A percentile compares a stretch with the other conserved stretches of the same genome.
These are phyloP conservation scores for Populus alba DNA, from an alignment of 345 rosid species.

Conservation along the genomic window DNA sequence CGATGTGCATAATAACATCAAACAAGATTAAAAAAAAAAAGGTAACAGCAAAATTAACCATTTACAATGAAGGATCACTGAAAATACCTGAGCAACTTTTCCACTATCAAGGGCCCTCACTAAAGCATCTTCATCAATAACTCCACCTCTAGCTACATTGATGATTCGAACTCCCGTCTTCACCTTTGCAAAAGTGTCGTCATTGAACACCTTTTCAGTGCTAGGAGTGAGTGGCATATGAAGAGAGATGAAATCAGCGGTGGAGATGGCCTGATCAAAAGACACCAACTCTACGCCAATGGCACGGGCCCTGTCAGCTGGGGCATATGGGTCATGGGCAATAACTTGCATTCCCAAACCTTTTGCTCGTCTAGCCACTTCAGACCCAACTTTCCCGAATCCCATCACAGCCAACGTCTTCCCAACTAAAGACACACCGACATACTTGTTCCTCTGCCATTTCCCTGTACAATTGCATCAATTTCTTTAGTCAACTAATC, in stretches of 20 bases:
- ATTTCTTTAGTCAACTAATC: background rate
- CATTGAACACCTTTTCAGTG: slow-evolving; percentile 62
- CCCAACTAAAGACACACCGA: slow-evolving; percentile 76
- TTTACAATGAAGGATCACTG: background rate
- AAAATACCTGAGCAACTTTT: slow-evolving; percentile 61
- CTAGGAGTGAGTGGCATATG: slow-evolving; percentile 79
- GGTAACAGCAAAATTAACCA: background rate
- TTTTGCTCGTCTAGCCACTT: slow-evolving; percentile 79
- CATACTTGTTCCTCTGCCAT: slow-evolving; percentile 81
- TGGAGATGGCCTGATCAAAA: slow-evolving; percentile 64
- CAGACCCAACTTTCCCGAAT: slow-evolving; percentile 85
- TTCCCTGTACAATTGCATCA: slow-evolving; percentile 42
- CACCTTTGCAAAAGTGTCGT: slow-evolving; percentile 57
- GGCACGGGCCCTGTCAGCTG: slow-evolving; percentile 78
- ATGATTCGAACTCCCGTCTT: slow-evolving; percentile 77
- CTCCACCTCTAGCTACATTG: slow-evolving; percentile 90
- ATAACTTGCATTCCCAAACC: slow-evolving; percentile 86
- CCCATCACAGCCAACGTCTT: slow-evolving; percentile 85
- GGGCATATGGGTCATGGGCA: slow-evolving; percentile 81
- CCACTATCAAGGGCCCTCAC: slow-evolving; percentile 68
- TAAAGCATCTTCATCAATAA: slow-evolving; percentile 78
- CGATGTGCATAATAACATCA: background rate
- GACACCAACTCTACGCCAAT: slow-evolving; percentile 77
- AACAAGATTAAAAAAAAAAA: background rate
- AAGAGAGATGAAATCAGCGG: slow-evolving; percentile 73